Base-by-base conservation (phyloP, 1,139 yeast genomes). In the Pichia sp. region DNA sequence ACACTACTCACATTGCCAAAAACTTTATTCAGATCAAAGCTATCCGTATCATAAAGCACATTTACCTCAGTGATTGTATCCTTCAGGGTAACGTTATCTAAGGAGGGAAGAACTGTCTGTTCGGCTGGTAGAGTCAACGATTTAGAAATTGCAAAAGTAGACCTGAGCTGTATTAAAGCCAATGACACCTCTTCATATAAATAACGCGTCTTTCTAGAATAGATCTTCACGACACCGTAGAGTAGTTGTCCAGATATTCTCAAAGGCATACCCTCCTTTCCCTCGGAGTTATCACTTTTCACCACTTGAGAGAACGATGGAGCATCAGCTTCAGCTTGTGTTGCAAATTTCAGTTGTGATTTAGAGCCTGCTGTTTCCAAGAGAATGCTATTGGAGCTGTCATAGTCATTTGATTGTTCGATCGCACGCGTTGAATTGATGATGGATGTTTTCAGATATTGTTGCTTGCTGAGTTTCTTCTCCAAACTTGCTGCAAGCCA, bases 401-500 rank as follows among this genome's bases (percentile, higher is more conserved):
- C 12, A 3, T 20, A 15, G 3, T 10, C 13, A 6, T 27, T 18
- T 9, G 19, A 30, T 10, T 25, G 33, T 44, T 50, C 59, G 42
- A 69, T 64, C 30, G 66, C 82, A 37, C 68, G 65, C 5, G 87
- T 77, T 1, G 94, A 80, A 44, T 77, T 71, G 14, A 72, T 59
- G 43, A 88, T 79, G 52, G 82, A 74, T 17, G 96, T 77, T 50
- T 73, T 77, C 35, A 86, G 63, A 34, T 83, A 69, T 53, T 87
- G 91, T 40, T 74, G 76, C 54, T 84, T 83, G 31, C 94, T 72
- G 32, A 88, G 69, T 50, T 82, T 83, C 52, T 79, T 76, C 50
- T 84, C 94, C 59, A 85, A 71, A 55, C 85, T 87, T 23, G 96
- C 91, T 3, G 96, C 96, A 37, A 88, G 69, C 96, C 96, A 88